Base-by-base conservation (phyloP, 345 rosid species). In the Erodium maritimum region DNA sequence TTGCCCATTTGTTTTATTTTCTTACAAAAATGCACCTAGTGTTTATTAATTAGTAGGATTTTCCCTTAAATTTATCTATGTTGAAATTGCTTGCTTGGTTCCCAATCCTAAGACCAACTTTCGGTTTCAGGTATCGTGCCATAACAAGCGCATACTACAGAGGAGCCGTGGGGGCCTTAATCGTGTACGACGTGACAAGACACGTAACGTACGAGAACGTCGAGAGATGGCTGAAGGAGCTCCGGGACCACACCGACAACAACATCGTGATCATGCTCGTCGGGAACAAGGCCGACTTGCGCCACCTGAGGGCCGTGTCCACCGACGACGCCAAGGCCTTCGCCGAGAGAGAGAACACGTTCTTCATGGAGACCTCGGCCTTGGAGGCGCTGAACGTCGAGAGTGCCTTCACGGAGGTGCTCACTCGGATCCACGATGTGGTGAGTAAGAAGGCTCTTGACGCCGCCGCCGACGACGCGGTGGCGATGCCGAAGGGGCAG, bases 181-280 rank as follows among this genome's bases (percentile, higher is more conserved):
- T 82, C 50, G 80, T 82, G 1, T 82, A 82, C 55, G 87, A 82
- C 20, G 80, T 82, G 37, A 82, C 87, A 19, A 69, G 87, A 16
- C 84, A 79, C 10, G 71, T 81, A 0, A 82, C 87, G 0, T 82
- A 79, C 50, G 87, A 82, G 72, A 82, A 79, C 19, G 84, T 77
- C 20, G 82, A 81, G 56, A 79, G 87, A 65, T 82, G 87, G 87
- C 45, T 82, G 64, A 75, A 66, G 67, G 87, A 82, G 54, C 74
- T 82, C 50, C 60, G 84, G 18, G 82, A 68, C 51, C 87, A 82
- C 65, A 82, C 87, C 0, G 87, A 82, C 17, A 73, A 81, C 34
- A 82, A 77, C 73, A 79, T 82, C 8, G 87, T 82, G 57, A 81
- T 82, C 16, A 82, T 82, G 84, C 77, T 82, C n/a, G 82, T 82